Evolutionary conservation across 495 filamentous ascomycete genomes (phyloP).

Genomic region (Hypoxylon perforatum): DNA sequence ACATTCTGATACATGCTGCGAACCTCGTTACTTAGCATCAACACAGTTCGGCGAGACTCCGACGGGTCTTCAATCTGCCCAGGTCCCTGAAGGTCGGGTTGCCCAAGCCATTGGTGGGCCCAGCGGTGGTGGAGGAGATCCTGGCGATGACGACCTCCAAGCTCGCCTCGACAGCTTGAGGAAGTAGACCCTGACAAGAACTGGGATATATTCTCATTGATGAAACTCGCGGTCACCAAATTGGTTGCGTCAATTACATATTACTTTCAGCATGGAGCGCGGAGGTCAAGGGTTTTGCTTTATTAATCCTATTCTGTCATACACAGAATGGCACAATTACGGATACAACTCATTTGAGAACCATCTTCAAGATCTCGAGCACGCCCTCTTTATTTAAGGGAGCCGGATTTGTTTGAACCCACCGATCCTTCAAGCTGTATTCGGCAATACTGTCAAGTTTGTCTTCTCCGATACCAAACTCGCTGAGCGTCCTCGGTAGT

Average conservation of each 20-base stretch:
- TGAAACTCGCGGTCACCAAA: constrained; percentile 8
- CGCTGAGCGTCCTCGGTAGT: constrained; percentile 65
- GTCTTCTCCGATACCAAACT: constrained; percentile 65
- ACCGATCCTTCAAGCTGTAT: constrained; percentile 62
- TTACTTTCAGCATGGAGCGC: constrained; percentile 21
- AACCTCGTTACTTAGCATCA: constrained; percentile 21
- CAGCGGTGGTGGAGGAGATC: constrained; percentile 63
- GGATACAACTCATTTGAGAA: constrained; percentile 37
- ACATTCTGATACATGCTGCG: not conserved
- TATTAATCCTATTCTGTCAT: constrained; percentile 15
- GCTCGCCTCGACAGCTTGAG: constrained; percentile 83
- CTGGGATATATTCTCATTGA: constrained; percentile 9
- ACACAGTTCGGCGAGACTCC: constrained; percentile 82
- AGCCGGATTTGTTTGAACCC: constrained; percentile 47
- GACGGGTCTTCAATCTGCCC: constrained; percentile 69
- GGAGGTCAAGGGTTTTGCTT: constrained; percentile 16
- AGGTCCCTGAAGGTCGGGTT: constrained; percentile 70
- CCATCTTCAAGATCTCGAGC: constrained; percentile 43
- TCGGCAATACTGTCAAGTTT: constrained; percentile 62
- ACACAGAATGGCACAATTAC: constrained; percentile 4
- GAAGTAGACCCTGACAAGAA: constrained; percentile 51
- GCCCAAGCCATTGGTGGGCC: constrained; percentile 78
- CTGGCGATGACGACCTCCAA: constrained; percentile 82
- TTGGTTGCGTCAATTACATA: constrained; percentile 8
- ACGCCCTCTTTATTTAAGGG: constrained; percentile 35